Evolutionary conservation across 805 yeast genomes (phyloP).

Genomic region (Clavispora asparagi): DNA sequence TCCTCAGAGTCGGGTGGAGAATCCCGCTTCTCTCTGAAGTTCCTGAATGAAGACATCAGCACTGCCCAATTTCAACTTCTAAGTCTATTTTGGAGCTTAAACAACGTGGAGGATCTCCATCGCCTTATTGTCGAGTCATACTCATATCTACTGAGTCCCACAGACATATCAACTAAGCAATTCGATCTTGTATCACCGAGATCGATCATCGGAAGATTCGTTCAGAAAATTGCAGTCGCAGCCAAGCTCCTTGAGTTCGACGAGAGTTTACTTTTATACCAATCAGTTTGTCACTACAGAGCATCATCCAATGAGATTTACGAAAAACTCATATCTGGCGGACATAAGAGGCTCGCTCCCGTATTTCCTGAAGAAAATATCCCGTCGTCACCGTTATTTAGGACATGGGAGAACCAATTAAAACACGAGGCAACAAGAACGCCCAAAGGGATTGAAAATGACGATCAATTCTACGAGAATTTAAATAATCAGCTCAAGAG

Average conservation of each 20-base stretch:
- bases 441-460: constrained; percentile 6
- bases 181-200: constrained; percentile 14
- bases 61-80: constrained; percentile 4
- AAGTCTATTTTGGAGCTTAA: constrained; percentile 38
- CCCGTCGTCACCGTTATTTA: background rate
- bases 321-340: constrained; percentile 3
- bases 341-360: background rate
- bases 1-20: background rate
- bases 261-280: constrained; percentile 34
- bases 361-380: background rate
- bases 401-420: background rate
- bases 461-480: constrained; percentile 7
- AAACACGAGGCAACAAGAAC: background rate
- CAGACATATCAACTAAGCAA: constrained; percentile 5
- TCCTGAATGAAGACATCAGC: background rate
- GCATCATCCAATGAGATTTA: constrained; percentile 20
- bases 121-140: constrained; percentile 19
- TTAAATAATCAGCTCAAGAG: constrained; percentile 11
- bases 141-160: constrained; percentile 9
- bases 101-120: constrained; percentile 45
- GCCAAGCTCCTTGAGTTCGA: constrained; percentile 44
- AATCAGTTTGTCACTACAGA: constrained; percentile 31
- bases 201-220: constrained; percentile 40
- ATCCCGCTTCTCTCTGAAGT: background rate
- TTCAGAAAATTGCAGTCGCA: constrained; percentile 33